Base-by-base conservation (phyloP, 352 stramenopile species). In the Phytophthora citricola region DNA sequence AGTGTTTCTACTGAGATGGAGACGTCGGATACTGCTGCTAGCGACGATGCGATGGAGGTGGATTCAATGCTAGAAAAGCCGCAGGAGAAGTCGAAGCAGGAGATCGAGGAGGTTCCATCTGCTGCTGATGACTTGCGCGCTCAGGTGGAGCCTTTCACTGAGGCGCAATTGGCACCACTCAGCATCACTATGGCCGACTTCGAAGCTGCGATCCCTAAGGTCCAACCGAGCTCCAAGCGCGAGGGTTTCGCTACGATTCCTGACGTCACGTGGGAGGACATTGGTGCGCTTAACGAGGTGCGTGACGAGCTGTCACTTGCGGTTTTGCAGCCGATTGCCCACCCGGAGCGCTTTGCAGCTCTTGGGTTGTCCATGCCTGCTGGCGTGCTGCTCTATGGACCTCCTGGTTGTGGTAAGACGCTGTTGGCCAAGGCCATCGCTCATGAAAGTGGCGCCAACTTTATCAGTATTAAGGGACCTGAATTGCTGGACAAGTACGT, bases 401-500 rank as follows among this genome's bases (percentile, higher is more conserved):
- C 97, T 17, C 97, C 97, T 1, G 97, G 98, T 31, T 99, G 98
- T 72, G 97, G 97, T 49, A 99, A 99, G 78, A 99, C 98, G n/a
- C 78, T 99, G 44, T 74, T 99, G 46, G 98, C 98, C 5, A 99
- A 99, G 73, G 98, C 98, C 0, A 98, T 99, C 64, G 97, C 97
- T 14, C 98, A 98, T 70, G 96, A 99, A 77, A 98, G 92, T 75
- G 95, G 95, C 3, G 97, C 97, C 12, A 99, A 99, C 74, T 99
- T 99, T 61, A 99, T 99, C 69, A 97, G 85, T 54, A 97, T 99
- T 53, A 99, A 99, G 76, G 98, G 98, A 17, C 97, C 98, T 1
- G 97, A 99, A 76, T 83, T 99, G 29, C 86, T 99, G 27, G 97
- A 99, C 85, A 99, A 99, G 78, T 99, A 99, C 74, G 97, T 99